Evolutionary conservation across 306 rosid genomes (phyloP).

Genomic region (Gynostemma pentaphyllum): DNA sequence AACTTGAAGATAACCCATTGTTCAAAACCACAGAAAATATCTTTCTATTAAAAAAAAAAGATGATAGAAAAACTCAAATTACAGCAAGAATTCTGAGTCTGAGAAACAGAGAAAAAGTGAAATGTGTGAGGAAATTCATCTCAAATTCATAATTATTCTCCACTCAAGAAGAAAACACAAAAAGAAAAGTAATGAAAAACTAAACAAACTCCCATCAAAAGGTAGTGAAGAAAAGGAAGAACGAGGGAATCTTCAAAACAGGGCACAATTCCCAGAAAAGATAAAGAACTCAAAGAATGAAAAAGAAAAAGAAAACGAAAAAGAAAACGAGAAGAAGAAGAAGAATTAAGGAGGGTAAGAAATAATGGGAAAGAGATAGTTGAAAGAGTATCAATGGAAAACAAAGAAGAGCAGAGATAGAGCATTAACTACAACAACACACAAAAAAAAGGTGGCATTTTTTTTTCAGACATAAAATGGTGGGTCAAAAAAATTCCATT

Average conservation of each 20-base stretch:
- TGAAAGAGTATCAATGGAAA: constrained; percentile 14
- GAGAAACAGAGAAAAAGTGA: not conserved
- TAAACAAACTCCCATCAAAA: constrained; percentile 3
- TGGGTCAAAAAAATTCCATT: constrained; percentile 14
- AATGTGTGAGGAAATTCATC: constrained; percentile 14
- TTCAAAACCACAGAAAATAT: constrained; percentile 13
- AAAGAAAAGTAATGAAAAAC: not conserved
- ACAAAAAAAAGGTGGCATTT: not conserved
- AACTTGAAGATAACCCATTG: constrained; percentile 39
- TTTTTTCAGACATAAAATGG: constrained; percentile 29
- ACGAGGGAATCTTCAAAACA: constrained; percentile 9
- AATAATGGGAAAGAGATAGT: constrained; percentile 23
- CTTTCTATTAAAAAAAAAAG: not conserved
- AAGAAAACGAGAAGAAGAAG: not conserved
- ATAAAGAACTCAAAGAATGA: not conserved
- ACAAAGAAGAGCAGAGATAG: constrained; percentile 12
- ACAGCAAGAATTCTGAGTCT: constrained; percentile 6
- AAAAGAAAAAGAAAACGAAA: too few species aligned
- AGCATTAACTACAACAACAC: constrained; percentile 22
- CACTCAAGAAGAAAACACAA: not conserved
- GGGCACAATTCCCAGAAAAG: constrained; percentile 2
- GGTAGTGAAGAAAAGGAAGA: not conserved
- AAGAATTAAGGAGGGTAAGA: not conserved
- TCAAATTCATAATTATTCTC: constrained; percentile 1
- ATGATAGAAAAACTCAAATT: constrained; percentile 3